Conservation (phyloP, 2,329 filamentous ascomycete species). For the Plenodomus tracheiphilus region DNA sequence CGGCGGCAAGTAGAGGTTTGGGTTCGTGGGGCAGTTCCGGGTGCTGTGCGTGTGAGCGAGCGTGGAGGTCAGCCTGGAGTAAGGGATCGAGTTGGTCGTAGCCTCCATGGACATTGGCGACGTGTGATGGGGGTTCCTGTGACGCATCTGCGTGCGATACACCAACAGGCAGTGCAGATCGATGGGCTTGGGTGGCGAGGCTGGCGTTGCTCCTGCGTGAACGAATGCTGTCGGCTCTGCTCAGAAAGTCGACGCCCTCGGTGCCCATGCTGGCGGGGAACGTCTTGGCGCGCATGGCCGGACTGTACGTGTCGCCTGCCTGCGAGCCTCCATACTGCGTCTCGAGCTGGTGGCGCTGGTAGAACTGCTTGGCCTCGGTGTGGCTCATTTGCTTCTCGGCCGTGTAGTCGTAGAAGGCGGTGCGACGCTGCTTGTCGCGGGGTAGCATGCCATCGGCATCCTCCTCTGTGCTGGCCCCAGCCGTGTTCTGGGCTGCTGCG, state of each 20-base stretch:
- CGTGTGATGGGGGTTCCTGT: constrained; percentile 27
- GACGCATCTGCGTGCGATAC: constrained; percentile 37
- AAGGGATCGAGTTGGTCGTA: constrained; percentile 32
- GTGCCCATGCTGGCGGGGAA: constrained; percentile 47
- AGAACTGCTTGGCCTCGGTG: constrained; percentile 93
- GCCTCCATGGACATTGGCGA: constrained; percentile 13
- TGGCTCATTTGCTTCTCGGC: constrained; percentile 94
- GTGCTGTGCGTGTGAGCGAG: constrained; percentile 55
- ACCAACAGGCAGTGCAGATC: constrained; percentile 28
- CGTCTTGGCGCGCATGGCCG: constrained; percentile 50
- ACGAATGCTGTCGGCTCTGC: constrained; percentile 48
- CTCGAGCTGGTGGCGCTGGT: constrained; percentile 81
- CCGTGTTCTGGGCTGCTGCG: constrained; percentile 19
- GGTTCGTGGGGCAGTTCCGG: constrained; percentile 58
- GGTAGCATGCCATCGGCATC: constrained; percentile 46
- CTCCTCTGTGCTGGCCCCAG: constrained; percentile 29
- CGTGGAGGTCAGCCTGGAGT: constrained; percentile 53
- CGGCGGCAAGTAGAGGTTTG: constrained; percentile 57
- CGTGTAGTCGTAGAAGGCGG: constrained; percentile 90
- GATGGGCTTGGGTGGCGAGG: constrained; percentile 32
- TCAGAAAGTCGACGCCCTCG: constrained; percentile 37
- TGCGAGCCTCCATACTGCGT: constrained; percentile 49
- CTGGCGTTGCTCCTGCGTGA: constrained; percentile 46
- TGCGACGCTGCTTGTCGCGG: constrained; percentile 64
- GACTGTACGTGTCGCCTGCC: constrained; percentile 45